Base-by-base conservation (phyloP, 2,329 filamentous ascomycete species). In the Monascus ruber region DNA sequence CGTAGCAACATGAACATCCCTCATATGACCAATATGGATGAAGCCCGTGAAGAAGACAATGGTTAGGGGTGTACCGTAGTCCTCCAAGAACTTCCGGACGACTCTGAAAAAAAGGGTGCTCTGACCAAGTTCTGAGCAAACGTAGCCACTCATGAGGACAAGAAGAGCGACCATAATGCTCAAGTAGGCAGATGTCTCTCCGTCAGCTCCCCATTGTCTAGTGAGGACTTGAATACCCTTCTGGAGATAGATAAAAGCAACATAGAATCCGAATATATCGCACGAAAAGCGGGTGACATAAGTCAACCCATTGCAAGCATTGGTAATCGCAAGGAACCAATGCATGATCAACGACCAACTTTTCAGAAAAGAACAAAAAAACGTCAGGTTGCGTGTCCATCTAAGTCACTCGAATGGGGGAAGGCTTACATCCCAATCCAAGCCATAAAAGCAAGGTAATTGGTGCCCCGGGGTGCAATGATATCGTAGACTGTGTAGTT, bases 401-500 rank as follows among this genome's bases (percentile, higher is more conserved):
- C 31, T 27, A 41, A 5, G 6, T 11, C n/a, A 31, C 5, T 17
- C 25, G 9, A 1, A 25, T 4, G 7, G 6, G 26, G 11, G 33
- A 45, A n/a, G 31, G 60, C 75, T 63, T 61, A 80, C 69, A 94
- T 73, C 45, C 85, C 85, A 53, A 94, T 85, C 82, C 87, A 89
- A 53, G 79, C 81, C 87, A 94, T 94, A 59, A 94, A 94, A 5
- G 81, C 77, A 39, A 94, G 77, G 56, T 89, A 94, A 54, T 88
- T 81, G 4, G 82, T 83, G 1, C 83, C 84, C 0, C 78, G 78
- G 1, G 83, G 80, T 1, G 72, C 67, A 56, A 94, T 84, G 47
- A 94, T 94, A 59, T 91, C 82, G 65, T 88, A 94, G 2, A 94
- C 85, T 3, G 87, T 94, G 56, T 93, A 94, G 58, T 93, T 94